Conservation (phyloP, 108 stramenopile species). For the Seminavis robusta region DNA sequence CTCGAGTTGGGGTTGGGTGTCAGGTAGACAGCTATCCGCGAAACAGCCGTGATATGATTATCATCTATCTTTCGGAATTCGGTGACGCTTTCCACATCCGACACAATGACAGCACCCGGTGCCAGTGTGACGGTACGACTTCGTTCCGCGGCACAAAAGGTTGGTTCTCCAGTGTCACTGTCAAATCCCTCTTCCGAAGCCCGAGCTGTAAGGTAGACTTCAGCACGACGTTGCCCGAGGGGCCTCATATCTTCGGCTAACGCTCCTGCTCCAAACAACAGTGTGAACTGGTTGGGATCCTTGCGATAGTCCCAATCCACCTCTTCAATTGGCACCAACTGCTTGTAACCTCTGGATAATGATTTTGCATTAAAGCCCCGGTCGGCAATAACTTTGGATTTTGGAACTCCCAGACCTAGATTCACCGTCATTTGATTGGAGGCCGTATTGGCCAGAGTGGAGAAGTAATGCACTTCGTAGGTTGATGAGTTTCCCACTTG, state of each 20-base stretch:
- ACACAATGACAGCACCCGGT: constrained; percentile 33
- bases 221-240: constrained; percentile 35
- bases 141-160: constrained; percentile 34
- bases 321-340: constrained; percentile 33
- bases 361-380: constrained; percentile 44
- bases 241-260: constrained; percentile 51
- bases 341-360: constrained; percentile 35
- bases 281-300: constrained; percentile 40
- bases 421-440: constrained; percentile 24
- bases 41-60: constrained; percentile 24
- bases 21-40: constrained; percentile 46
- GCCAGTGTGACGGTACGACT: constrained; percentile 37
- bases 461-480: constrained; percentile 39
- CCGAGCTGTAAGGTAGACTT: constrained; percentile 41
- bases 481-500: constrained; percentile 24
- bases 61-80: constrained; percentile 27
- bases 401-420: constrained; percentile 12
- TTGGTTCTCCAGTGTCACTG: neutral
- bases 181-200: constrained; percentile 12
- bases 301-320: constrained; percentile 41
- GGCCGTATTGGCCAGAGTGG: constrained; percentile 23
- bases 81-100: constrained; percentile 45
- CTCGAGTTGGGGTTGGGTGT: constrained; percentile 58
- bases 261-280: constrained; percentile 16
- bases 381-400: constrained; percentile 44